phyloP scores from a whole-genome alignment of 2,329 filamentous ascomycete species.

The Trichophyton mentagrophytes region DNA sequence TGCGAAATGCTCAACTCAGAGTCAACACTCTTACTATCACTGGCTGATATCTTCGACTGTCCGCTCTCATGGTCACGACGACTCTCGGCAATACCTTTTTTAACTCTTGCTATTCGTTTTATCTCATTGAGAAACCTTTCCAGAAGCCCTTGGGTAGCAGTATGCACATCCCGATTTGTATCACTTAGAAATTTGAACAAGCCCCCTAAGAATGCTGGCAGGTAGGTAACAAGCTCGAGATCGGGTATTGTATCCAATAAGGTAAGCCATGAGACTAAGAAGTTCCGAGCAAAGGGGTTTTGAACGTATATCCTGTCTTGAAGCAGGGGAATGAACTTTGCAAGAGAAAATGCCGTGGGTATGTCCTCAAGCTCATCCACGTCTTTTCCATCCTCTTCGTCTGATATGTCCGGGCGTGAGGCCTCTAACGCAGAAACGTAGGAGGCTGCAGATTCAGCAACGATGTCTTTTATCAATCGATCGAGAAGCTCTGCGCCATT shows the following conservation, averaged over 20 bases:
- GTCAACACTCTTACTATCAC: slow-evolving; percentile 51
- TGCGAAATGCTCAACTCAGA: slow-evolving; percentile 34
- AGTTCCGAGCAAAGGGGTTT: slow-evolving; percentile 88
- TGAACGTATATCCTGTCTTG: slow-evolving; percentile 90
- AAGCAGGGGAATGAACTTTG: slow-evolving; percentile 79
- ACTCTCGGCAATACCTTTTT: slow-evolving; percentile 82
- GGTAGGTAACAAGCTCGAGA: slow-evolving; percentile 79
- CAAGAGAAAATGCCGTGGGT: slow-evolving; percentile 82
- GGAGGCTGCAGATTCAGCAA: slow-evolving; percentile 84
- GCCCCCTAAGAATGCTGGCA: slow-evolving; percentile 83
- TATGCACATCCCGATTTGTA: slow-evolving; percentile 84
- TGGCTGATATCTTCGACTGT: slow-evolving; percentile 57
- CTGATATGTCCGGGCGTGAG: slow-evolving; percentile 29
- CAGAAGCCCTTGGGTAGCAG: slow-evolving; percentile 74
- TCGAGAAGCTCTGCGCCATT: slow-evolving; percentile 94
- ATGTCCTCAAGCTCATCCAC: slow-evolving; percentile 35
- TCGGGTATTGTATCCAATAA: slow-evolving; percentile 93
- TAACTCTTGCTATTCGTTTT: slow-evolving; percentile 82
- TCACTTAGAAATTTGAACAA: slow-evolving; percentile 87
- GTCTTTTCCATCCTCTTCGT: slow-evolving; percentile 35
- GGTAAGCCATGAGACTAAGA: slow-evolving; percentile 91
- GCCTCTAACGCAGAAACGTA: slow-evolving; percentile 81
- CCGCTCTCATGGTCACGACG: slow-evolving; percentile 54
- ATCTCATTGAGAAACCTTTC: slow-evolving; percentile 90
- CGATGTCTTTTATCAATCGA: slow-evolving; percentile 88